Conservation (phyloP, 495 filamentous ascomycete species). For the Tuber melanosporum region DNA sequence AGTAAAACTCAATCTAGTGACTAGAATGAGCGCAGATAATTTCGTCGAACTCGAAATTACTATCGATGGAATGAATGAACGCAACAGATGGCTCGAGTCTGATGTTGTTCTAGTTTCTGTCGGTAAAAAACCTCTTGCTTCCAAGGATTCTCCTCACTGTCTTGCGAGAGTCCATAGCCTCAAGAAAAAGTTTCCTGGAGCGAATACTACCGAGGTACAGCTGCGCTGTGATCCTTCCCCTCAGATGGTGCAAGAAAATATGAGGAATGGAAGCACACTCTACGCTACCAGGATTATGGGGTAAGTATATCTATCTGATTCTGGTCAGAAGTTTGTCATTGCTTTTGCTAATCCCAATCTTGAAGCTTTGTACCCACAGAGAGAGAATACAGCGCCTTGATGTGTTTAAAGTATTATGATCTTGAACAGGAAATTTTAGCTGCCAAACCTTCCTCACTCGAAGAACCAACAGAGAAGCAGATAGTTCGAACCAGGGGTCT, state of each 20-base stretch:
- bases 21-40: conserved; percentile 79
- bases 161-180: conserved; percentile 76
- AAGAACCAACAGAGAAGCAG: conserved; percentile 66
- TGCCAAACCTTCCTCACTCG: conserved; percentile 80
- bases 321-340: conserved; percentile 50
- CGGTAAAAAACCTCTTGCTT: conserved; percentile 55
- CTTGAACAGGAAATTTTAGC: conserved; percentile 82
- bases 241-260: conserved; percentile 43
- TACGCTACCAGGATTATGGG: conserved; percentile 48
- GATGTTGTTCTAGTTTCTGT: conserved; percentile 83
- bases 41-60: conserved; percentile 85
- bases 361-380: conserved; percentile 80
- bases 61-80: conserved; percentile 63
- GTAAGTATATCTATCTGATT: conserved; percentile 49
- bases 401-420: conserved; percentile 89
- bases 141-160: conserved; percentile 63
- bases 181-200: conserved; percentile 64
- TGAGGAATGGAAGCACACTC: conserved; percentile 40
- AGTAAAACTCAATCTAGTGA: conserved; percentile 77
- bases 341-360: conserved; percentile 54
- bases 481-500: conserved; percentile 60
- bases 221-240: conserved; percentile 67
- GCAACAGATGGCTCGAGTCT: conserved; percentile 57
- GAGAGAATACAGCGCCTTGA: conserved; percentile 85
- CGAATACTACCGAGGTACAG: conserved; percentile 60